phyloP scores from a whole-genome alignment of 129 eudicot genomes.

The Pulicaria dysenterica region DNA sequence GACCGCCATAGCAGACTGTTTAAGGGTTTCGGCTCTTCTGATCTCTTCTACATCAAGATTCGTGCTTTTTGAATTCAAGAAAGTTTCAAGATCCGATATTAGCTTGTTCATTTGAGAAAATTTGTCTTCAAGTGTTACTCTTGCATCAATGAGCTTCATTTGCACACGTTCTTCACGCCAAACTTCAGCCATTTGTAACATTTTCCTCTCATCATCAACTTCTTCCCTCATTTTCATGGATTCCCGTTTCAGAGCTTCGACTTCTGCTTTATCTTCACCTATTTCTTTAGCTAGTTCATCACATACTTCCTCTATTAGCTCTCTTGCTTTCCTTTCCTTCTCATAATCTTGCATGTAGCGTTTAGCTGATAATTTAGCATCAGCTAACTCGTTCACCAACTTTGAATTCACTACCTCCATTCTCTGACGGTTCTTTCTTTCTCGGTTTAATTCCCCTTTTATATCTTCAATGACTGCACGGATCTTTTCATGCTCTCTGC shows the following conservation, averaged over 20 bases:
- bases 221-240: slow-evolving; percentile 77
- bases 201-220: slow-evolving; percentile 94
- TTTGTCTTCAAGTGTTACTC: slow-evolving; percentile 80
- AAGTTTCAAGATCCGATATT: slow-evolving; percentile 54
- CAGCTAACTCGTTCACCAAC: slow-evolving; percentile 71
- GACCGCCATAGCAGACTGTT: slow-evolving; percentile 51
- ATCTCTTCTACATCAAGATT: slow-evolving; percentile 45
- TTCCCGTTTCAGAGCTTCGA: slow-evolving; percentile 75
- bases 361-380: slow-evolving; percentile 66
- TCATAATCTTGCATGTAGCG: slow-evolving; percentile 81
- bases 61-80: slow-evolving; percentile 53
- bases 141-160: slow-evolving; percentile 89
- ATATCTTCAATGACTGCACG: slow-evolving; percentile 82
- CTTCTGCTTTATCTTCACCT: slow-evolving; percentile 91
- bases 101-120: slow-evolving; percentile 66
- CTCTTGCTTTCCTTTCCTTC: slow-evolving; percentile 78
- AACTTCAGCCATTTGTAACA: slow-evolving; percentile 97
- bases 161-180: slow-evolving; percentile 99
- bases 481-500: slow-evolving; percentile 87
- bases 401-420: slow-evolving; percentile 79
- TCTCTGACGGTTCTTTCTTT: slow-evolving; percentile 75
- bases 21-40: slow-evolving; percentile 57
- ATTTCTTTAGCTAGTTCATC: slow-evolving; percentile 95
- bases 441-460: slow-evolving; percentile 66
- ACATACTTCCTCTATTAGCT: slow-evolving; percentile 81